These are phyloP conservation scores for Taxawa tesnikishii DNA, from an alignment of 2,329 filamentous ascomycete species.

Conservation along the genomic window DNA sequence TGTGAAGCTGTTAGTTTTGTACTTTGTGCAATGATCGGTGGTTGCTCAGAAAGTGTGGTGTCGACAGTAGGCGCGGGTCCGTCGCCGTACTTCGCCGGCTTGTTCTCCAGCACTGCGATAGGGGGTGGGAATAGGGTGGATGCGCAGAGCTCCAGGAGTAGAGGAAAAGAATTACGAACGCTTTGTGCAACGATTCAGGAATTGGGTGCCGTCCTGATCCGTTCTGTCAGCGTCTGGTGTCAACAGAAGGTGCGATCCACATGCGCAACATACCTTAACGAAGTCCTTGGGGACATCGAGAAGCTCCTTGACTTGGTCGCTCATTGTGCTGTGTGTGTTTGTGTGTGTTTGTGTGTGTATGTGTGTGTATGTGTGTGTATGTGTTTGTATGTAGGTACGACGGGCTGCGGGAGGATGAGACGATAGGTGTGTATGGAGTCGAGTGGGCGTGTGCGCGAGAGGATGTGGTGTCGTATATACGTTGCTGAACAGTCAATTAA, in stretches of 20 bases:
- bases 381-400: too few relatives aligned
- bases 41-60: background rate
- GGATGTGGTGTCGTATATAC: too few relatives aligned
- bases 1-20: background rate
- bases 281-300: conserved; percentile 58
- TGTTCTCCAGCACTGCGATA: background rate
- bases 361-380: too few relatives aligned
- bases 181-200: conserved; percentile 38
- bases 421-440: too few relatives aligned
- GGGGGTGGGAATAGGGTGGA: background rate
- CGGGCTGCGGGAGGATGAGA: too few relatives aligned
- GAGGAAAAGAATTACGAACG: conserved; percentile 20
- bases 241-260: background rate
- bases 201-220: conserved; percentile 34
- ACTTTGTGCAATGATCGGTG: background rate
- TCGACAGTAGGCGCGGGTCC: background rate
- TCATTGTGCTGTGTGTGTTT: conserved; percentile 38
- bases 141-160: background rate
- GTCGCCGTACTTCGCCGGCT: background rate
- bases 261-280: too few relatives aligned
- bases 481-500: too few relatives aligned
- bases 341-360: too few relatives aligned
- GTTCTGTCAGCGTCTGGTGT: background rate
- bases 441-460: too few relatives aligned
- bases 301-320: conserved; percentile 58